Base-by-base conservation (phyloP, 148 eudicot species). In the Chenopodium formosanum region DNA sequence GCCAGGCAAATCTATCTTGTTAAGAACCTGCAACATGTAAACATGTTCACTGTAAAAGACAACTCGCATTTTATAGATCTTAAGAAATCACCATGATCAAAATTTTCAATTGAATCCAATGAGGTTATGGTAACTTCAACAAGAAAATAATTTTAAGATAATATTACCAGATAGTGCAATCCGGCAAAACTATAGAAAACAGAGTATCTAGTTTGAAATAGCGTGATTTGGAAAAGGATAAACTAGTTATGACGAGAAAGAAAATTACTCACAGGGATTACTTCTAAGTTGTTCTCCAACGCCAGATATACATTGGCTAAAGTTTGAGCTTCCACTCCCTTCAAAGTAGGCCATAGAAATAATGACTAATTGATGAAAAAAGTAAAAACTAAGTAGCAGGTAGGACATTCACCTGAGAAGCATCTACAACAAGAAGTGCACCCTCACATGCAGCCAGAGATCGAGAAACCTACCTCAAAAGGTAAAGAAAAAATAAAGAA, bases 371-470 rank as follows among this genome's bases (percentile, higher is more conserved):
- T 6, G 32, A 16, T 31, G 25, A 37, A 22, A 63, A 31, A 25
- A 6, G 9, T 56, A 10, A 9, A 52, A 76, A 23, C 63, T 16
- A 56, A 16, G 73, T 63, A 46, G 63, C 19, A 76, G n/a, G 58
- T 14, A 70, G 50, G 37, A 80, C 19, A 77, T 68, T 53, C 75
- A 89, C 97, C 92, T 94, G 97, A 76, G 97, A 92, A 76, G 97
- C 91, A 78, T 94, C 98, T 62, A 96, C 97, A 83, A 96, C 98
- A 82, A 94, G 97, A 58, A 96, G 97, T 83, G 99, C 99, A 82
- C 98, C 98, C 86, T 96, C 99, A 83, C 99, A 96, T 72, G 99
- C 99, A 87, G 98, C 99, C 83, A 96, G 98, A 85, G 99, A 96
- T 73, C 99, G 97, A 65, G 99, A 96, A 83, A 96, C 99, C 99